Evolutionary conservation across 1,284 basidiomycete species (phyloP), one percentile per base, ranked within the genome.

Genomic region (Cryptococcus sp.): DNA sequence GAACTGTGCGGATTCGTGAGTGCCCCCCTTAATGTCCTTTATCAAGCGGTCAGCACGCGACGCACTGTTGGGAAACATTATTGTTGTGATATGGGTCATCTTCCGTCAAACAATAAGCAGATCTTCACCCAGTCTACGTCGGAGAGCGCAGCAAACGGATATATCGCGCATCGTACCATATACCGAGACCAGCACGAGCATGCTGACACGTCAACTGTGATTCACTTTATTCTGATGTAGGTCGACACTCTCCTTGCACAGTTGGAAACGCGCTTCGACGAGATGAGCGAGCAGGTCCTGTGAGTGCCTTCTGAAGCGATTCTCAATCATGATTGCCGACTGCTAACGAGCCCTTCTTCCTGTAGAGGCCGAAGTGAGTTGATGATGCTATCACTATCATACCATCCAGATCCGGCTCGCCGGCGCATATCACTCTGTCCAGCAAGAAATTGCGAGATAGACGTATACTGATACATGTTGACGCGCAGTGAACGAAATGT

Each of bases 241-340:
- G 74, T 79, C 19, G 78, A 78, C 59, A 75, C 71, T 19, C 60
- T 78, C 23, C 59, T 79, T 35, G 68, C 69, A 17, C 68, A 72
- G 53, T 62, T 79, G 19, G 76, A 79, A 66, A 66, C 60, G 48
- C 64, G 71, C 15, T 78, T 79, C 38, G 76, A 77, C 54, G 72
- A 76, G 51, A 78, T 77, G 76, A 77, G 73, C 52, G 73, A 75
- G 47, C 73, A 78, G 48, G 68, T 79, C 25, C 55, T 78, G 77
- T 77, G 56, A 68, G 77, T 74, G 39, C n/a, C 17, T 20, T 16
- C 22, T 25, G 15, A 23, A 0, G 27, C 27, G 23, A 20, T 20
- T 11, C 19, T 11, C 7, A 22, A 15, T 52, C 10, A 5, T 2
- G 23, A 15, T 20, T 25, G 25, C 5, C 23, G 4, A 15, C 3